Base-by-base conservation (phyloP, 2,329 filamentous ascomycete species). In the Penicillium oxalicum region DNA sequence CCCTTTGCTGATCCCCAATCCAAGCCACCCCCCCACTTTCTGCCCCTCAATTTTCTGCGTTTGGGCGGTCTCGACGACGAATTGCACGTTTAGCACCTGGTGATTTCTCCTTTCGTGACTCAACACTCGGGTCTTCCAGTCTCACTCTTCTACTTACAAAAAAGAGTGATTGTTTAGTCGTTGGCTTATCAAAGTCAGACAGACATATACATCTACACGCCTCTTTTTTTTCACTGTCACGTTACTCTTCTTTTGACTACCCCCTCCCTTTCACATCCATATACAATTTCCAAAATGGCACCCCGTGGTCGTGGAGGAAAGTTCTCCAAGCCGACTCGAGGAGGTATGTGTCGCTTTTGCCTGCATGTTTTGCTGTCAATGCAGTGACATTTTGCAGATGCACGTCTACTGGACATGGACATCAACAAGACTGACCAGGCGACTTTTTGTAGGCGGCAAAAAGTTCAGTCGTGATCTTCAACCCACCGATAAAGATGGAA, bases 401-500 rank as follows among this genome's bases (percentile, higher is more conserved):
- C 18, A 18, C 18, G 41, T 57, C 45, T 50, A 61, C 79, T 57
- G 52, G 48, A 39, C 18, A 42, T 40, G 7, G 40, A 9, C 38
- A 18, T 39, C 56, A 13, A 57, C 41, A 24, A 9, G 26, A 24
- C 3, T 26, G 7, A 8, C 29, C 11, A 7, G 2, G 7, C 11
- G 29, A 11, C 3, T 5, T 32, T 11, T 33, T 38, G 47, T 56
- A 95, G 91, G 91, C 54, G 93, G 93, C 65, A 95, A 96, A 74
- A 86, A 95, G 66, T 98, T 94, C 75, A 96, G 91, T 58, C 86
- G 89, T 58, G 85, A 96, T 69, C 83, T 97, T 40, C 84, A 88
- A 69, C 91, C 91, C 18, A 74, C 93, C 63, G 91, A 96, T 64
- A 84, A 84, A 59, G 88, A 97, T 65, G 93, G 91, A 60, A 93